A percentile compares a stretch with the other conserved stretches of the same genome.
These are phyloP conservation scores for Apostasia shenzhenica DNA, from an alignment of 106 monocot genomes.

Conservation along the genomic window DNA sequence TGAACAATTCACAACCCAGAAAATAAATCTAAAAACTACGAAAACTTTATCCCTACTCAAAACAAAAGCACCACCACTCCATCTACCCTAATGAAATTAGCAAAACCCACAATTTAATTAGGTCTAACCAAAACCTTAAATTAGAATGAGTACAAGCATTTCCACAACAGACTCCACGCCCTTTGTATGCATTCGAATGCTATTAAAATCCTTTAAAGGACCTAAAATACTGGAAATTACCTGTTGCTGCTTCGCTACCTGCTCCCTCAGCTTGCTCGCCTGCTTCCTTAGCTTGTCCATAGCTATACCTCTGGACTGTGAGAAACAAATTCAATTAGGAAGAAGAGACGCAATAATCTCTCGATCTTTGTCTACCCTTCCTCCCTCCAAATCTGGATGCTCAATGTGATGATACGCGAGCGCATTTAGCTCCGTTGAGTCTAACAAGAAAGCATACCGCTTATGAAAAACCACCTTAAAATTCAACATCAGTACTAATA, in stretches of 20 bases:
- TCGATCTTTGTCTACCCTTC: neutral
- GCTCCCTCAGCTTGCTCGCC: slow-evolving; percentile 60
- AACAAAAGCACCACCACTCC: neutral
- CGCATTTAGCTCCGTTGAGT: too few relatives aligned
- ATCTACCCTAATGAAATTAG: neutral
- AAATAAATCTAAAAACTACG: neutral
- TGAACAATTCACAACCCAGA: neutral
- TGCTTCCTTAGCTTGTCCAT: slow-evolving; percentile 66
- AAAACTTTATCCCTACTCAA: neutral
- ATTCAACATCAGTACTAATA: too few relatives aligned
- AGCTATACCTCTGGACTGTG: neutral
- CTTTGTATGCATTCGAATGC: neutral
- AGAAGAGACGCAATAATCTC: neutral
- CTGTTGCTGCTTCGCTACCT: slow-evolving; percentile 75
- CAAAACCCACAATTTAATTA: neutral
- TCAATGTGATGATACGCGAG: too few relatives aligned
- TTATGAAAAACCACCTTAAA: too few relatives aligned
- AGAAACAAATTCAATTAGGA: neutral
- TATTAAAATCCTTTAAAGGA: neutral
- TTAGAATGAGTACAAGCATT: neutral
- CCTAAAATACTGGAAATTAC: slow-evolving; percentile 8
- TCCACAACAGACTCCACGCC: neutral
- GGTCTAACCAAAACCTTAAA: neutral
- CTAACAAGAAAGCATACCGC: too few relatives aligned
- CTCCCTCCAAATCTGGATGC: too few relatives aligned